Conservation (phyloP, 1,139 yeast genomes). For the Hanseniaspora gamundiae region DNA sequence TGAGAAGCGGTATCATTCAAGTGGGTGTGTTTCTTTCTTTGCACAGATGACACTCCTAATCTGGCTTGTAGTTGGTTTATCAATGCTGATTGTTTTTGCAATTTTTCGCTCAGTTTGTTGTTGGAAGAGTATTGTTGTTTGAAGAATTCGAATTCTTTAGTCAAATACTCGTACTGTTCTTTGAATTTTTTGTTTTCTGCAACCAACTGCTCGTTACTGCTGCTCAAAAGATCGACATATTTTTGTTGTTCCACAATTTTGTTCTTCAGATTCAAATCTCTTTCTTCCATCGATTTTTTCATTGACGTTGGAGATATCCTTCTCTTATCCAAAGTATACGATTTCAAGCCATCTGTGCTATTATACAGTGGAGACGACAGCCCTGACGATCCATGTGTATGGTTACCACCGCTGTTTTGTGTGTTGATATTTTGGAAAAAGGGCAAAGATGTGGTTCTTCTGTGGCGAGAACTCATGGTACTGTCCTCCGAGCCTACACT, state of each 20-base stretch:
- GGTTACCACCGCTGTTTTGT: background rate
- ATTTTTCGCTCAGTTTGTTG: background rate
- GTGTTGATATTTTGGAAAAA: background rate
- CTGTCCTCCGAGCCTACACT: background rate
- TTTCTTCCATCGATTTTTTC: slow-evolving; percentile 1
- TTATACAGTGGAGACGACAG: background rate
- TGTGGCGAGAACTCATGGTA: slow-evolving; percentile 11
- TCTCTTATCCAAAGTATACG: slow-evolving; percentile 1
- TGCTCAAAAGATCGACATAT: slow-evolving; percentile 7
- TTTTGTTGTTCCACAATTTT: slow-evolving; percentile 7
- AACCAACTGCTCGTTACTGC: slow-evolving; percentile 1
- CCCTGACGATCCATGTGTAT: background rate
- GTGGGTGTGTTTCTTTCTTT: background rate
- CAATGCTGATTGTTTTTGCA: background rate
- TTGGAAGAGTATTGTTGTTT: slow-evolving; percentile 8
- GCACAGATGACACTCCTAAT: background rate
- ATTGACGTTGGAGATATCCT: slow-evolving; percentile 3
- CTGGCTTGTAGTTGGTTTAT: background rate
- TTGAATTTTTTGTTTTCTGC: slow-evolving; percentile 9
- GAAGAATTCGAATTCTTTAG: slow-evolving; percentile 9
- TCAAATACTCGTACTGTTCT: slow-evolving; percentile 6
- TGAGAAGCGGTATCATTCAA: too few relatives aligned
- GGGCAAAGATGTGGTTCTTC: slow-evolving; percentile 14
- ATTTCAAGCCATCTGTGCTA: slow-evolving; percentile 1
- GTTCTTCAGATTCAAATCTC: slow-evolving; percentile 1